These are phyloP conservation scores for Colletotrichum sp. DNA, from an alignment of 2,329 filamentous ascomycete genomes.

Conservation along the genomic window DNA sequence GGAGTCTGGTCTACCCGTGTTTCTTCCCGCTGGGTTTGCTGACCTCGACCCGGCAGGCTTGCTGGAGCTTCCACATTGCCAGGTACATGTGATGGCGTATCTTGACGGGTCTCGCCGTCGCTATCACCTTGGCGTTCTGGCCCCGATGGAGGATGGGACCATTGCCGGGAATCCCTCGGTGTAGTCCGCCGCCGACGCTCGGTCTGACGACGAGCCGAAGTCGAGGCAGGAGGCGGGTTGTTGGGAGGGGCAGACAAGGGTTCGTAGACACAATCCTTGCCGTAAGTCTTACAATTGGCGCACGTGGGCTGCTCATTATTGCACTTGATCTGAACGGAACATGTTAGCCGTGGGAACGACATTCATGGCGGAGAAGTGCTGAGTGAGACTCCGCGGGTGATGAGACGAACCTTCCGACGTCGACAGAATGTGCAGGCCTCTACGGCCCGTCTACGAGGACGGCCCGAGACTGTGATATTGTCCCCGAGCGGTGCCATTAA, in stretches of 20 bases:
- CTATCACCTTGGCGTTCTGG: not conserved
- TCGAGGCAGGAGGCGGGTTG: not conserved
- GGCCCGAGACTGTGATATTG: conserved; percentile 1
- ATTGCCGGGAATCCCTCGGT: not conserved
- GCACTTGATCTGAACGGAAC: conserved; percentile 50
- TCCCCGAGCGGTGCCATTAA: not conserved
- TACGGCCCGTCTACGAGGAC: conserved; percentile 29
- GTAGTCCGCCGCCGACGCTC: not conserved
- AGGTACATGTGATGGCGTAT: not conserved
- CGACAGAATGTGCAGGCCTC: conserved; percentile 36
- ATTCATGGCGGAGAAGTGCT: not conserved
- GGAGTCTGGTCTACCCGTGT: not conserved
- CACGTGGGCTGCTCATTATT: conserved; percentile 49
- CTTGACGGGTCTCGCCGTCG: not conserved
- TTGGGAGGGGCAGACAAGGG: conserved; percentile 30
- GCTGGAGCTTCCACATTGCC: not conserved
- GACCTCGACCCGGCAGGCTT: not conserved
- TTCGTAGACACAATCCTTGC: conserved; percentile 46
- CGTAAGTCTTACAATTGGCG: conserved; percentile 50
- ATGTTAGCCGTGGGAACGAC: not conserved
- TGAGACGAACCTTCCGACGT: conserved; percentile 31
- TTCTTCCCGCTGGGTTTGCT: not conserved
- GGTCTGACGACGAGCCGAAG: not conserved
- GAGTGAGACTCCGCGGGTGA: not conserved
- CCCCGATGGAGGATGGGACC: not conserved